phyloP scores from a whole-genome alignment of 345 rosid genomes.

The Populus simonii region DNA sequence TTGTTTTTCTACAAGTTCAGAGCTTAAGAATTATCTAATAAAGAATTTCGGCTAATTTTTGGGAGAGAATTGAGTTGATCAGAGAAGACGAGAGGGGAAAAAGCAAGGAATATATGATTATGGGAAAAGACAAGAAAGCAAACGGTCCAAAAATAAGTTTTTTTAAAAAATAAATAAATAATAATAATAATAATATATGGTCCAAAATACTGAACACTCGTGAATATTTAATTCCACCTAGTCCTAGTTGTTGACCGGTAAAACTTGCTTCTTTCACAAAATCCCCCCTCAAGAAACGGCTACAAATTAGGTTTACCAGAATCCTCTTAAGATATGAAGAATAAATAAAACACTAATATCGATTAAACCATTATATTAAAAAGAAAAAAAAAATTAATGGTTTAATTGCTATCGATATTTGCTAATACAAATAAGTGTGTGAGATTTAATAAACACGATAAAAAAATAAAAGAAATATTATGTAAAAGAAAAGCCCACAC shows the following conservation, averaged over 20 bases:
- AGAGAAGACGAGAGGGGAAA: neutral
- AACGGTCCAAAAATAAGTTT: neutral
- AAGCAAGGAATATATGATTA: no score
- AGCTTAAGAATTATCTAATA: neutral
- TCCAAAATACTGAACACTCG: no score
- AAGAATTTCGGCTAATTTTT: neutral
- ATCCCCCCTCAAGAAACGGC: neutral
- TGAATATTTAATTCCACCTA: no score
- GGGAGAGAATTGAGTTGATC: neutral
- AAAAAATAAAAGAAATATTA: neutral
- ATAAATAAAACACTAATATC: no score
- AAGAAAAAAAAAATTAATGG: no score
- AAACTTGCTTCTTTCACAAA: neutral
- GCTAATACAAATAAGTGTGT: no score
- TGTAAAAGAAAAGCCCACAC: neutral
- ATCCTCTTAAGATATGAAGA: no score
- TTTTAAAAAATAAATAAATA: no score
- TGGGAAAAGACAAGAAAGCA: neutral
- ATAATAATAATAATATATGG: no score
- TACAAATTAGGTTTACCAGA: neutral
- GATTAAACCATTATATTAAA: no score
- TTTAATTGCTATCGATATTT: no score
- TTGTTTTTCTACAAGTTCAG: neutral
- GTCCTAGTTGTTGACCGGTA: neutral
- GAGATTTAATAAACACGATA: no score